Evolutionary conservation across 257 asterid species (phyloP).

Genomic region (Nicotiana undulata): DNA sequence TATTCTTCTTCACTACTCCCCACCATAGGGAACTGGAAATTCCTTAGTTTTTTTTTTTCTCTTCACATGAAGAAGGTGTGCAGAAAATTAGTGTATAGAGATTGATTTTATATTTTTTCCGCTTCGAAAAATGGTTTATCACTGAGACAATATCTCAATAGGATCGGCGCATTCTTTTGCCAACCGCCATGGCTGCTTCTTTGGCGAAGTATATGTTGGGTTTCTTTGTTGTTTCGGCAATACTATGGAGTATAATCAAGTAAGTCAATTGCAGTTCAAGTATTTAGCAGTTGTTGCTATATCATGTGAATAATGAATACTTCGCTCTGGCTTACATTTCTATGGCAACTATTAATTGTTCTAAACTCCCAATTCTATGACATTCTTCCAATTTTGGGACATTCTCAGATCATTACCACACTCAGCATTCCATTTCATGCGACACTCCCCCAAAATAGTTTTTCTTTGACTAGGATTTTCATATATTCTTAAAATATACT

Average conservation of each 20-base stretch:
- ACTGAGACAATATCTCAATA: not conserved
- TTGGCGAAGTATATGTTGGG: conserved; percentile 79
- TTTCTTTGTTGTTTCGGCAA: conserved; percentile 64
- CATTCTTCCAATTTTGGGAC: not conserved
- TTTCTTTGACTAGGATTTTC: not conserved
- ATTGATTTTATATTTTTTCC: not conserved
- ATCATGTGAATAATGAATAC: not conserved
- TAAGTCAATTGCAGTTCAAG: conserved; percentile 24
- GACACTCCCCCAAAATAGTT: not conserved
- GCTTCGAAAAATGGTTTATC: not conserved
- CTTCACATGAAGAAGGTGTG: not conserved
- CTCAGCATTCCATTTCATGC: not conserved
- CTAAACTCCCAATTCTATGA: not conserved
- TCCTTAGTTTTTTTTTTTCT: not conserved
- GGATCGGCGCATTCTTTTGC: not conserved
- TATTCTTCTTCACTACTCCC: not conserved
- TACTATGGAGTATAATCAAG: conserved; percentile 81
- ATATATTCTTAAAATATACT: not conserved
- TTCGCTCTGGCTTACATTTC: not conserved
- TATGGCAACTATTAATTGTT: too few species aligned
- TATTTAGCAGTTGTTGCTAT: not conserved
- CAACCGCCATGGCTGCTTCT: conserved; percentile 55
- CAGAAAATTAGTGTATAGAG: not conserved
- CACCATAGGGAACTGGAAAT: not conserved
- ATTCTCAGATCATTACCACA: not conserved